Evolutionary conservation across 1,284 basidiomycete genomes (phyloP).

Genomic region (Pseudozyma sp.): DNA sequence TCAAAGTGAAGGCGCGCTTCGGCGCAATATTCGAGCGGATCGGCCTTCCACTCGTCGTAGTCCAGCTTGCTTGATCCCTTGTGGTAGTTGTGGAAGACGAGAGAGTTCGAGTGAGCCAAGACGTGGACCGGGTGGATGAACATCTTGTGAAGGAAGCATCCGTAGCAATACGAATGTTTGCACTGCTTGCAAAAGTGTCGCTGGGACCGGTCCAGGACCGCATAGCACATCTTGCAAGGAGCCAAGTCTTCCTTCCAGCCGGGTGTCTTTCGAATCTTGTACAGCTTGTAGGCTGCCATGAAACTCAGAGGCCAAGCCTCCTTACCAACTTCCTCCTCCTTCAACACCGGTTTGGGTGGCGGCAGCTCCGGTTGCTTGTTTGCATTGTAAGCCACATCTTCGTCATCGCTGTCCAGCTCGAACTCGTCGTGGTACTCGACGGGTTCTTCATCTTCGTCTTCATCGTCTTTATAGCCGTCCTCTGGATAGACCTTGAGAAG

Average conservation of each 20-base stretch:
- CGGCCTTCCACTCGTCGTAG: slow-evolving; percentile 45
- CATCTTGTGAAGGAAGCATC: slow-evolving; percentile 34
- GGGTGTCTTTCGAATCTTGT: slow-evolving; percentile 20
- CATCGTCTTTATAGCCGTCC: neutral
- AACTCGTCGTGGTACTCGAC: slow-evolving; percentile 12
- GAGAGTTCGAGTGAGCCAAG: slow-evolving; percentile 32
- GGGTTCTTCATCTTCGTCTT: slow-evolving; percentile 9
- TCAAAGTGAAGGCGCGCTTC: slow-evolving; percentile 43
- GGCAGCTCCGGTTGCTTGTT: neutral
- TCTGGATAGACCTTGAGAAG: slow-evolving; percentile 15
- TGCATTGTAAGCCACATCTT: slow-evolving; percentile 7
- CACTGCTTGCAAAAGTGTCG: slow-evolving; percentile 44
- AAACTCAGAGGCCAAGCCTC: slow-evolving; percentile 39
- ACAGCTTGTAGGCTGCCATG: slow-evolving; percentile 38
- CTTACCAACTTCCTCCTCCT: slow-evolving; percentile 20
- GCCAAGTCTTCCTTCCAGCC: slow-evolving; percentile 15
- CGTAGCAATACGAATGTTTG: slow-evolving; percentile 41
- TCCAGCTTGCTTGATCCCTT: slow-evolving; percentile 28
- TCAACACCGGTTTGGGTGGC: slow-evolving; percentile 1
- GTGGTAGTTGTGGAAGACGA: slow-evolving; percentile 40
- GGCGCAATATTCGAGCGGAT: slow-evolving; percentile 26
- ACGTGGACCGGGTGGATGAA: slow-evolving; percentile 48
- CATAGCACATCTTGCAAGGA: slow-evolving; percentile 44
- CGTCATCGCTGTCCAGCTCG: slow-evolving; percentile 12
- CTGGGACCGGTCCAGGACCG: slow-evolving; percentile 21